These are phyloP conservation scores for Oryza coarctata DNA, from an alignment of 176 grass and related monocot species.

Conservation along the genomic window DNA sequence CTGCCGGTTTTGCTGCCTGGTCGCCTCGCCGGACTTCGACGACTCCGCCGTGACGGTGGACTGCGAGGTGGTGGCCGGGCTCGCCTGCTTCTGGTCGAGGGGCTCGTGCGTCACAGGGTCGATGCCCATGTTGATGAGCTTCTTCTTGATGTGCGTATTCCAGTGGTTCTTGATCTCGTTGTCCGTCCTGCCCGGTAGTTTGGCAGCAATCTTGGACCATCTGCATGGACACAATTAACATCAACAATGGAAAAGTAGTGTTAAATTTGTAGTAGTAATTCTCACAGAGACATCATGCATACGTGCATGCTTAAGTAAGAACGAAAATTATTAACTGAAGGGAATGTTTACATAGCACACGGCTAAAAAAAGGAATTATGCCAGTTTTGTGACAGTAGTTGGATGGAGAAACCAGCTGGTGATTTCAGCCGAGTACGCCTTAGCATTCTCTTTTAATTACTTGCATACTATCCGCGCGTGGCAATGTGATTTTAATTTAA, in stretches of 20 bases:
- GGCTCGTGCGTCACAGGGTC: slow-evolving; percentile 76
- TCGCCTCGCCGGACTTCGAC: slow-evolving; percentile 43
- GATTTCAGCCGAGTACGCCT: not conserved
- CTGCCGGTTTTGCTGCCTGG: not conserved
- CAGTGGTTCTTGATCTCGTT: slow-evolving; percentile 99
- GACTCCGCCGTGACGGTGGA: slow-evolving; percentile 50
- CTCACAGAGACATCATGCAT: not conserved
- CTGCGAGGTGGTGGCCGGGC: slow-evolving; percentile 36
- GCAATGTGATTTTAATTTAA: too few relatives aligned
- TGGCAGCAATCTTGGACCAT: slow-evolving; percentile 92
- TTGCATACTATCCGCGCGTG: too few relatives aligned
- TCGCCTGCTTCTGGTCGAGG: slow-evolving; percentile 32
- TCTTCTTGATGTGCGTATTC: slow-evolving; percentile 99
- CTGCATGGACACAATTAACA: slow-evolving; percentile 35
- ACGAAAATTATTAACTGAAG: not conserved
- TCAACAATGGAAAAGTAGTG: not conserved
- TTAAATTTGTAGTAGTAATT: not conserved
- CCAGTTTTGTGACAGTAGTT: not conserved
- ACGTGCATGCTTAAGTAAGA: not conserved
- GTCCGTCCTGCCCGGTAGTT: slow-evolving; percentile 82
- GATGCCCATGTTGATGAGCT: slow-evolving; percentile 91
- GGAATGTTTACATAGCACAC: not conserved
- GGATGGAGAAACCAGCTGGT: not conserved
- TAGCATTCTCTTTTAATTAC: not conserved
- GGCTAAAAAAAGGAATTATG: not conserved